phyloP scores from a whole-genome alignment of 2,329 filamentous ascomycete genomes.

The Phaeosphaeria sp. region DNA sequence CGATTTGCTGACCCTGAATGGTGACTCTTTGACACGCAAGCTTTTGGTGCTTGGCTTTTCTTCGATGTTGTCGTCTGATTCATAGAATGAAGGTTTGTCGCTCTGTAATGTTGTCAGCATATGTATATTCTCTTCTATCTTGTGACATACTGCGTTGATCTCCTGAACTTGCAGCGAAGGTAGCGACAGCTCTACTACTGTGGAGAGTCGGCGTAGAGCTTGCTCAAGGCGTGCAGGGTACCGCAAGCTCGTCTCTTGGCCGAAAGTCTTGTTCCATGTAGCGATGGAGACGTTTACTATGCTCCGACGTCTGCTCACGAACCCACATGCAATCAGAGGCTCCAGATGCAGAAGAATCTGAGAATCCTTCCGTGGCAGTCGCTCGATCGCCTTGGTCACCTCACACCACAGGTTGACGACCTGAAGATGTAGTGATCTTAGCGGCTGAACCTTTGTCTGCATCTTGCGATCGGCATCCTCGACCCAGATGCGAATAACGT shows the following conservation, averaged over 20 bases:
- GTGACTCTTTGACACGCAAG: slow-evolving; percentile 33
- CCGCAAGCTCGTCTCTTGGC: slow-evolving; percentile 62
- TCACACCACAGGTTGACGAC: slow-evolving; percentile 50
- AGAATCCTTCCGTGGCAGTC: slow-evolving; percentile 65
- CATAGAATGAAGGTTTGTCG: slow-evolving; percentile 45
- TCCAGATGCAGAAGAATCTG: slow-evolving; percentile 62
- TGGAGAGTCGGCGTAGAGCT: slow-evolving; percentile 67
- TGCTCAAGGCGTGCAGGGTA: slow-evolving; percentile 71
- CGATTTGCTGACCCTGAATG: slow-evolving; percentile 35
- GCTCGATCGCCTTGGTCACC: slow-evolving; percentile 62
- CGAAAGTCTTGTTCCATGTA: slow-evolving; percentile 76
- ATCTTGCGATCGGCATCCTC: slow-evolving; percentile 57
- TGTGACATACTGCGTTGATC: slow-evolving; percentile 46
- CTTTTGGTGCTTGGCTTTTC: slow-evolving; percentile 22
- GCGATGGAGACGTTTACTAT: slow-evolving; percentile 61
- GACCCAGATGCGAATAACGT: slow-evolving; percentile 69
- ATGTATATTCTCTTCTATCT: slow-evolving; percentile 50
- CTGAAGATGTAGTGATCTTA: slow-evolving; percentile 39
- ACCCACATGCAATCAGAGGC: slow-evolving; percentile 58
- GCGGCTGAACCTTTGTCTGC: slow-evolving; percentile 25
- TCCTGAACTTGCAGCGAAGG: slow-evolving; percentile 54
- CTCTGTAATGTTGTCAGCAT: slow-evolving; percentile 35
- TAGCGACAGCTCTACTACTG: slow-evolving; percentile 60
- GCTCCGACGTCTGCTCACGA: slow-evolving; percentile 59
- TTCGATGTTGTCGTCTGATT: slow-evolving; percentile 39